A percentile compares a stretch with the other conserved stretches of the same genome.
phyloP scores from a whole-genome alignment of 441 rosid genomes.

The Pelargonium myrrhifolium region DNA sequence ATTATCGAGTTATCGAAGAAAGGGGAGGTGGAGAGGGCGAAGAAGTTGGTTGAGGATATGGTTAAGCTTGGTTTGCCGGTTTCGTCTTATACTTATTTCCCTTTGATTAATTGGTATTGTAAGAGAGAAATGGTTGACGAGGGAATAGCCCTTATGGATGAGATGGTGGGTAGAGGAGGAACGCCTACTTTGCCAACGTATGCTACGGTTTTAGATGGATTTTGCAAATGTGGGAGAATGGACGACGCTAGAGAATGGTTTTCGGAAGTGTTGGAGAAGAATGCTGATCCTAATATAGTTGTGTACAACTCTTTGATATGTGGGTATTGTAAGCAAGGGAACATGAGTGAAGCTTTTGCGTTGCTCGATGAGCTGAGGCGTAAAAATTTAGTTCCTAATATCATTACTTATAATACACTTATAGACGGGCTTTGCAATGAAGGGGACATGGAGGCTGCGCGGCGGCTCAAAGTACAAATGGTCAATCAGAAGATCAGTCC shows the following conservation, averaged over 20 bases:
- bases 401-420: conserved; percentile 57
- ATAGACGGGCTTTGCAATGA: conserved; percentile 59
- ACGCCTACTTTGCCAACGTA: conserved; percentile 37
- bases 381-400: conserved; percentile 35
- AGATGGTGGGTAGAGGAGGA: conserved; percentile 43
- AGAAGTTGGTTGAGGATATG: conserved; percentile 44
- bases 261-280: conserved; percentile 36
- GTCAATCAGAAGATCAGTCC: conserved; percentile 37
- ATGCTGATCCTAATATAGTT: conserved; percentile 45
- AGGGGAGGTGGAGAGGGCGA: conserved; percentile 44
- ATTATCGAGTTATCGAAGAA: conserved; percentile 51
- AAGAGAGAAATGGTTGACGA: conserved; percentile 40
- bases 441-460: conserved; percentile 46
- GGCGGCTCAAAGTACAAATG: conserved; percentile 57
- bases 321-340: conserved; percentile 51
- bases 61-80: conserved; percentile 38
- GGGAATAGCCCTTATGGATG: conserved; percentile 39
- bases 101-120: conserved; percentile 51
- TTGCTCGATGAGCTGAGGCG: conserved; percentile 47
- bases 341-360: conserved; percentile 46
- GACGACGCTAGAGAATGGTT: conserved; percentile 45
- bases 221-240: conserved; percentile 42
- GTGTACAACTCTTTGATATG: conserved; percentile 56
- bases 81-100: conserved; percentile 47
- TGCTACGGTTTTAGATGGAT: conserved; percentile 41